These are phyloP conservation scores for Hyaloscypha hepaticicola DNA, from an alignment of 495 filamentous ascomycete species.

Conservation along the genomic window DNA sequence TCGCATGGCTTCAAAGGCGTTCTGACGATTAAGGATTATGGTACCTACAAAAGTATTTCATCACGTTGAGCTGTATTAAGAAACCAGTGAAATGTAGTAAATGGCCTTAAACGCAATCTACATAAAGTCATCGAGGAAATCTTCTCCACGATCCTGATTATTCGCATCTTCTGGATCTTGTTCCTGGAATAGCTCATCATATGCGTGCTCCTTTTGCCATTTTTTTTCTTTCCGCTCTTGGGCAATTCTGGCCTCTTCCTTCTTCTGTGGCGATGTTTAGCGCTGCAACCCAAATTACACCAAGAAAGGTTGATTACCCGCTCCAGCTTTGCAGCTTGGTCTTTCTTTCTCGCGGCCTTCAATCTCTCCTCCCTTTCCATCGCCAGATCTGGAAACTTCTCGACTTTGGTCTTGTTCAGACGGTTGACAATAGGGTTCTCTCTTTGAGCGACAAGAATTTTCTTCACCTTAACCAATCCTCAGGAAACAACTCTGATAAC, in stretches of 20 bases:
- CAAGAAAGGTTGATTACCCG: slow-evolving; percentile 46
- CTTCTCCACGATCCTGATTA: slow-evolving; percentile 63
- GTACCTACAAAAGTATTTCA: neutral
- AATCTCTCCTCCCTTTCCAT: slow-evolving; percentile 75
- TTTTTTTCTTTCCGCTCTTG: slow-evolving; percentile 84
- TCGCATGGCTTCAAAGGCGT: neutral
- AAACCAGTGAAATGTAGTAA: neutral
- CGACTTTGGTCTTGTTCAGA: slow-evolving; percentile 90
- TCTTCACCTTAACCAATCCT: slow-evolving; percentile 59
- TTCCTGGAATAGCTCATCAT: slow-evolving; percentile 78
- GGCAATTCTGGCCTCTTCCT: slow-evolving; percentile 73
- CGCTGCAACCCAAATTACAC: neutral
- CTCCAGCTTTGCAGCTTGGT: slow-evolving; percentile 65
- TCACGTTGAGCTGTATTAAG: neutral
- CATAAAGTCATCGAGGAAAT: slow-evolving; percentile 76
- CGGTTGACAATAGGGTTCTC: slow-evolving; percentile 92
- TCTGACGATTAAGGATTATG: neutral
- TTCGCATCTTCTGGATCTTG: slow-evolving; percentile 62
- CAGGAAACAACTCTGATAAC: neutral
- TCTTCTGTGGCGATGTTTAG: slow-evolving; percentile 50
- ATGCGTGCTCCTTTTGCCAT: slow-evolving; percentile 92
- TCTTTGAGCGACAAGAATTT: slow-evolving; percentile 69
- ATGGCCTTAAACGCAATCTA: slow-evolving; percentile 34
- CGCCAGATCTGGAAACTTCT: slow-evolving; percentile 78
- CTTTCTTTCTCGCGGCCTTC: slow-evolving; percentile 64